phyloP scores from a whole-genome alignment of 768 basidiomycete species.

The Piloderma croceum region DNA sequence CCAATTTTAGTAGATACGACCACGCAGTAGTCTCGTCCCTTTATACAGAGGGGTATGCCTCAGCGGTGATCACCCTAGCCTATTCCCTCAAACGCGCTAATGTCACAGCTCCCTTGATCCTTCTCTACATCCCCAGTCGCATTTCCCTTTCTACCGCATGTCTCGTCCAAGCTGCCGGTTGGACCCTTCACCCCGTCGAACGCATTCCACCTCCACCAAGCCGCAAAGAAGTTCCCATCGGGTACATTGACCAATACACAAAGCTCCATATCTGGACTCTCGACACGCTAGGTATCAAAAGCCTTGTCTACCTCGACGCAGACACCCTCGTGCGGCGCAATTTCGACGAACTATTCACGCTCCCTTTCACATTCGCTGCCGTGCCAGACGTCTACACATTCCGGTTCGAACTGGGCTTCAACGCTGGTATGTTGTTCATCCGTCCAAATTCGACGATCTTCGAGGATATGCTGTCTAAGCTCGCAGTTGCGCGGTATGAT shows the following conservation, averaged over 20 bases:
- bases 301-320: constrained; percentile 29
- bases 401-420: constrained; percentile 32
- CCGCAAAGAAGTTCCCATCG: constrained; percentile 21
- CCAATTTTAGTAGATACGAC: no score
- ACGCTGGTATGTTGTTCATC: constrained; percentile 35
- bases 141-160: constrained; percentile 26
- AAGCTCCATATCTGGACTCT: constrained; percentile 32
- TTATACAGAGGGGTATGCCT: constrained; percentile 27
- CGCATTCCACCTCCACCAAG: constrained; percentile 28
- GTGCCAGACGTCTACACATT: constrained; percentile 37
- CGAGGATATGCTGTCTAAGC: constrained; percentile 22
- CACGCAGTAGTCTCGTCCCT: constrained; percentile 28
- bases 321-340: no score
- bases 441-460: constrained; percentile 27
- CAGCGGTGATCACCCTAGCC: constrained; percentile 26
- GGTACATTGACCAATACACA: constrained; percentile 31
- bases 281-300: constrained; percentile 23
- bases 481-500: constrained; percentile 27
- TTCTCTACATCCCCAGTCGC: constrained; percentile 27
- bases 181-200: constrained; percentile 23
- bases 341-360: no score
- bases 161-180: constrained; percentile 24
- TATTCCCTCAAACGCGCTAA: constrained; percentile 23
- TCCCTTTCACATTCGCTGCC: constrained; percentile 38
- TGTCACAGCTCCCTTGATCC: constrained; percentile 23